Percentiles rank a stretch among this genome's conserved stretches.
Evolutionary conservation across 2,329 filamentous ascomycete genomes (phyloP).

Genomic region (Berkeleyomyces rouxiae): DNA sequence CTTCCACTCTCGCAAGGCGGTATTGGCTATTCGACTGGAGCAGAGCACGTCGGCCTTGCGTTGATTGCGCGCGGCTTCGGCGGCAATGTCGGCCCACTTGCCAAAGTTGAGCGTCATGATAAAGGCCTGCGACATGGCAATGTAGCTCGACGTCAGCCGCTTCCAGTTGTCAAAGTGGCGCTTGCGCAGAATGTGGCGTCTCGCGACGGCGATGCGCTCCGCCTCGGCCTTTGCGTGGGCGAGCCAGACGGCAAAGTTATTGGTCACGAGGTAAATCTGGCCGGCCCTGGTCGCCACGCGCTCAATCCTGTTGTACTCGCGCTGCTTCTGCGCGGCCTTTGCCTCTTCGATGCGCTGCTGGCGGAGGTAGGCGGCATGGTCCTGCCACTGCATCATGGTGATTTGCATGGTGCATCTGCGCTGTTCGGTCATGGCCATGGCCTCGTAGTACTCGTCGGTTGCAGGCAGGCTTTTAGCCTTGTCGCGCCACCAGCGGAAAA

Average conservation of each 20-base stretch:
- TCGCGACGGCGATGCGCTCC: constrained; percentile 48
- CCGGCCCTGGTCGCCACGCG: constrained; percentile 40
- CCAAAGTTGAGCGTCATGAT: constrained; percentile 8
- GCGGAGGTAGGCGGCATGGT: constrained; percentile 3
- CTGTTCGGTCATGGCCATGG: constrained; percentile 10
- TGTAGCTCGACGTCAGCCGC: constrained; percentile 12
- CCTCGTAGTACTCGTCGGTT: constrained; percentile 12
- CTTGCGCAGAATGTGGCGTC: constrained; percentile 51
- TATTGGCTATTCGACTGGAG: constrained; percentile 10
- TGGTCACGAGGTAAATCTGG: constrained; percentile 46
- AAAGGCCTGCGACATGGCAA: constrained; percentile 7
- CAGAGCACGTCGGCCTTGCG: constrained; percentile 10
- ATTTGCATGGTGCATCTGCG: constrained; percentile 6
- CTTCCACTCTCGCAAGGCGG: constrained; percentile 10
- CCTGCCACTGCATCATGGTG: constrained; percentile 12
- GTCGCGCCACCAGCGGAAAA: constrained; percentile 13
- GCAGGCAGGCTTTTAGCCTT: constrained; percentile 7
- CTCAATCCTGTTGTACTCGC: constrained; percentile 11
- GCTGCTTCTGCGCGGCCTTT: constrained; percentile 7
- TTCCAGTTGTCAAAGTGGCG: constrained; percentile 19
- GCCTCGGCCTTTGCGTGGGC: constrained; percentile 46
- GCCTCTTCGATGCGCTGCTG: constrained; percentile 8
- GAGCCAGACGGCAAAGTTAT: constrained; percentile 35
- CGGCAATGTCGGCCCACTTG: constrained; percentile 12
- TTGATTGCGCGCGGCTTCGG: constrained; percentile 4